A percentile compares a stretch with the other conserved stretches of the same genome.
Evolutionary conservation across 176 grass and related monocot genomes (phyloP).

Genomic region (Ananas comosus): DNA sequence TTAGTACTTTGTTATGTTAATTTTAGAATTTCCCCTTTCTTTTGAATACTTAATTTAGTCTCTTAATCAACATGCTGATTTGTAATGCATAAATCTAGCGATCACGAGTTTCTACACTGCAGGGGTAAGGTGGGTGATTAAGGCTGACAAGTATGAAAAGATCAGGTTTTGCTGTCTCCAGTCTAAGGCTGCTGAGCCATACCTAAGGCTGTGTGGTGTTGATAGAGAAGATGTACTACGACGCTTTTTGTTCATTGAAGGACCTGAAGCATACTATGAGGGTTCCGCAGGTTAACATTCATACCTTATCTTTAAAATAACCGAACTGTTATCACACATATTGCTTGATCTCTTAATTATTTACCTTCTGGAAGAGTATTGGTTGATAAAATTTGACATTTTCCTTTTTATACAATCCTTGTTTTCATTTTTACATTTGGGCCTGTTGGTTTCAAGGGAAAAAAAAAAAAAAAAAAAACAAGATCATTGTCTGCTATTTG

Average conservation of each 20-base stretch:
- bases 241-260: slow-evolving; percentile 78
- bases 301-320: not conserved
- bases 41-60: not conserved
- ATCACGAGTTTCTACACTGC: slow-evolving; percentile 4
- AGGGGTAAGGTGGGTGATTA: slow-evolving; percentile 88
- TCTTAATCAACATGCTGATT: not conserved
- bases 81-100: not conserved
- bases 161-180: slow-evolving; percentile 96
- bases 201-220: slow-evolving; percentile 59
- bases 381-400: no score
- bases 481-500: no score
- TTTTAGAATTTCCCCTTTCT: no score
- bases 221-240: slow-evolving; percentile 71
- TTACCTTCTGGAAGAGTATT: no score
- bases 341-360: no score
- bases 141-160: slow-evolving; percentile 65
- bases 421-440: no score
- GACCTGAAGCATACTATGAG: slow-evolving; percentile 64
- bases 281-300: slow-evolving; percentile 55
- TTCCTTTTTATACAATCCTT: no score
- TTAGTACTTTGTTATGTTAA: no score
- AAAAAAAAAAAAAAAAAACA: no score
- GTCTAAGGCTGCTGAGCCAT: slow-evolving; percentile 80
- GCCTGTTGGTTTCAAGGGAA: no score
- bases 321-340: not conserved